Conservation (phyloP, 2,329 filamentous ascomycete species). For the Stachybotrys echinatus region DNA sequence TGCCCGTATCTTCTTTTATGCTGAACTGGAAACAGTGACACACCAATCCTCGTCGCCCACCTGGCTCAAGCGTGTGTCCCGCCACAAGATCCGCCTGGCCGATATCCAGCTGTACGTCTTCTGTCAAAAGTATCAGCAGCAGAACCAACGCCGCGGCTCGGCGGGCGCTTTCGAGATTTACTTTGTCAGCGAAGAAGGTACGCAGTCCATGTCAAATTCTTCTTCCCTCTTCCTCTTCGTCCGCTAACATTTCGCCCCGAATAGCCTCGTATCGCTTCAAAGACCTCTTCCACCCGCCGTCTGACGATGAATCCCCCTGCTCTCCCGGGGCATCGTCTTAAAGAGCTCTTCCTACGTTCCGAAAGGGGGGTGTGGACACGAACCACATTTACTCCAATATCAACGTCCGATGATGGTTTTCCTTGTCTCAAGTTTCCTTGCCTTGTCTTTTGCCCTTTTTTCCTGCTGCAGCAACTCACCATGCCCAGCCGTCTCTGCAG, state of each 20-base stretch:
- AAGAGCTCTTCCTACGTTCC: too few species aligned
- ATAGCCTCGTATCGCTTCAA: conserved; percentile 28
- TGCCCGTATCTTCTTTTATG: too few species aligned
- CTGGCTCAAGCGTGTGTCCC: conserved; percentile 46
- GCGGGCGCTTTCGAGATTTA: conserved; percentile 45
- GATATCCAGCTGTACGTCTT: conserved; percentile 56
- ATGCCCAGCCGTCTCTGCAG: neutral
- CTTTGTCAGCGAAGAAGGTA: conserved; percentile 39
- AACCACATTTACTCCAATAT: too few species aligned
- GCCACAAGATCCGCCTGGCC: conserved; percentile 43
- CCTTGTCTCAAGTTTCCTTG: too few species aligned
- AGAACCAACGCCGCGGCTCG: conserved; percentile 43
- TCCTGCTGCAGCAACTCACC: neutral
- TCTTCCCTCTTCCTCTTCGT: neutral
- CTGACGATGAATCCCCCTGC: conserved; percentile 9
- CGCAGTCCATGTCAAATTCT: conserved; percentile 4
- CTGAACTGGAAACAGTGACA: conserved; percentile 39
- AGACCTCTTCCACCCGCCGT: conserved; percentile 29
- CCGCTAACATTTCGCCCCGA: neutral
- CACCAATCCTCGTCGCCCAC: conserved; percentile 40
- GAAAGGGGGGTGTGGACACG: too few species aligned
- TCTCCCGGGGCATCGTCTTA: neutral
- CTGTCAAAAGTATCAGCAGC: conserved; percentile 48
- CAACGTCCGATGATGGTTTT: too few species aligned
- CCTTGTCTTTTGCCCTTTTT: neutral